Base-by-base conservation (phyloP, 116 monocot species). In the Cymodocea nodosa region DNA sequence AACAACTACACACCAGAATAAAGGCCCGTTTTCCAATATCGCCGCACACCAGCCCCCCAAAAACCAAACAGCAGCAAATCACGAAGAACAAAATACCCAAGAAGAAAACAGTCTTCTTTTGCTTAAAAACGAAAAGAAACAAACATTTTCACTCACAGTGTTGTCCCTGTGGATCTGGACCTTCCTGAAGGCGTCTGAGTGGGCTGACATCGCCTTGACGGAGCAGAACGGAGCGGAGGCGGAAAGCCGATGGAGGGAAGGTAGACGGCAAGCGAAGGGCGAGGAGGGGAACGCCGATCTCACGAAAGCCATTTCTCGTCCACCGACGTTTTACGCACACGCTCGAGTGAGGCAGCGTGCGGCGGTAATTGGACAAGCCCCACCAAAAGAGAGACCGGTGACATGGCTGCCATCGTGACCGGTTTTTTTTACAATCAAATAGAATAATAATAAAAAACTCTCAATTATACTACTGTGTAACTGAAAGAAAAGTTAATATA, bases 1-100 rank as follows among this genome's bases (percentile, higher is more conserved):
- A 92, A 85, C 39, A 74, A 76, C 92, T 92, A 72, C 14, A 63
- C 34, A 54, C 12, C 16, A 72, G 52, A 44, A 20, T 0, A 66
- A 2, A 20, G 50, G 15, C 10, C 50, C n/a, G 19, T 2, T 65
- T 35, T 18, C 50, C 23, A 14, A 23, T 15, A 30, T 1, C 30
- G 3, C 30, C 30, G 1, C 30, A 30, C 30, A 30, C 1, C 30
- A 3, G 30, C 30, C 30, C 30, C 30, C 30, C 1, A 30, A 30
- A 30, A 30, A 30, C 30, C 30, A 30, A 30, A 22, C 18, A 3
- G 12, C 18, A 50, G 12, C 15, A 48, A 23, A 65, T 23, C 49
- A 15, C 15, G 50, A 23, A 50, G 0, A 13, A 60, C 0, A 9
- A 30, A 60, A 22, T 15, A 19, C n/a, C n/a, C n/a, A 53, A 54